Evolutionary conservation across 2,329 filamentous ascomycete species (phyloP).

Genomic region (Torrubiella hemipterigena): DNA sequence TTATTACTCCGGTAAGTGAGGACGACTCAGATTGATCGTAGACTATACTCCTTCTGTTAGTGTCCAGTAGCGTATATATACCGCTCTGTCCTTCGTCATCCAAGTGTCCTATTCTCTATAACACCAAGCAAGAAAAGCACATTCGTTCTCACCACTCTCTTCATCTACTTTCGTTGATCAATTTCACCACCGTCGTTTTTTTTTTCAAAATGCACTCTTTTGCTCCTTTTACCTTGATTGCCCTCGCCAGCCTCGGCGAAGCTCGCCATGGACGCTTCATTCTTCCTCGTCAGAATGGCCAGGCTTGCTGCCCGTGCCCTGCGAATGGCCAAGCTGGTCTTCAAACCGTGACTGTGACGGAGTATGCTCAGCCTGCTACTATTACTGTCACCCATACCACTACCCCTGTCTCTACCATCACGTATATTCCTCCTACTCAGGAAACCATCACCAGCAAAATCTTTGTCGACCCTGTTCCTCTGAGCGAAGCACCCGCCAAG

Average conservation of each 20-base stretch:
- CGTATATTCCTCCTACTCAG: too few relatives aligned
- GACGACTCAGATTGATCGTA: too few relatives aligned
- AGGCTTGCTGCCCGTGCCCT: constrained; percentile 18
- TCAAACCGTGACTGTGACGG: constrained; percentile 12
- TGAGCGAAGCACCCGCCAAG: too few relatives aligned
- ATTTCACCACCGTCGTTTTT: too few relatives aligned
- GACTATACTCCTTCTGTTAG: too few relatives aligned
- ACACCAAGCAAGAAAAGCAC: too few relatives aligned
- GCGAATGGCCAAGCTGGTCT: constrained; percentile 7
- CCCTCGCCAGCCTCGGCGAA: constrained; percentile 13
- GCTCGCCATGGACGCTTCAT: constrained; percentile 13
- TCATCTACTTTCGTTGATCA: neutral
- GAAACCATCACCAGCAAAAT: too few relatives aligned
- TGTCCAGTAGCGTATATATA: too few relatives aligned
- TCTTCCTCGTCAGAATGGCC: constrained; percentile 8
- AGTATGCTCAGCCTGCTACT: constrained; percentile 1
- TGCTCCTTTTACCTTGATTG: constrained; percentile 14
- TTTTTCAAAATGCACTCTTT: constrained; percentile 14
- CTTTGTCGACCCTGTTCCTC: too few relatives aligned
- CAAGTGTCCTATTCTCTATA: too few relatives aligned
- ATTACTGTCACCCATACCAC: constrained; percentile 3
- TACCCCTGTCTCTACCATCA: constrained; percentile 7
- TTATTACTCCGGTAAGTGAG: too few relatives aligned
- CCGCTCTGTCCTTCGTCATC: too few relatives aligned
- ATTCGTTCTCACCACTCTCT: constrained; percentile 4